Conservation (phyloP, 352 stramenopile genomes). For the Globisporangium middletonii region DNA sequence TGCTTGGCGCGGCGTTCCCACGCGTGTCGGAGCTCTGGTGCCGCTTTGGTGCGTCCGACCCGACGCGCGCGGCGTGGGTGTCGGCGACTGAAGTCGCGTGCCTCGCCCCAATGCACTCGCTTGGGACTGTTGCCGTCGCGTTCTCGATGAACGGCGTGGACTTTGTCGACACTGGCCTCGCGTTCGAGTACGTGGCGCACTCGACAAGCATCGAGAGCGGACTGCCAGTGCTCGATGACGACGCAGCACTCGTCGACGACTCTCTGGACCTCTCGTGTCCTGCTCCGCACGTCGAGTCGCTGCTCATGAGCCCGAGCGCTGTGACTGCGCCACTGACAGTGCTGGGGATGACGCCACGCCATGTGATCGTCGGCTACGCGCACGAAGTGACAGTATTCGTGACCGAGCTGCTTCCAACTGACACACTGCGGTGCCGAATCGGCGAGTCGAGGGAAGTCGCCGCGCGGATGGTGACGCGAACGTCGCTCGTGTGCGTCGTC, state of each 20-base stretch:
- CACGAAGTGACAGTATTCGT: constrained; percentile 20
- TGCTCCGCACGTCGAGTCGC: constrained; percentile 11
- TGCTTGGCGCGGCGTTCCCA: constrained; percentile 23
- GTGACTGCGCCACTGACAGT: constrained; percentile 22
- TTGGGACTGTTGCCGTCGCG: constrained; percentile 16
- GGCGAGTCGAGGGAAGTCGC: constrained; percentile 17
- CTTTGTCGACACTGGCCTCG: constrained; percentile 20
- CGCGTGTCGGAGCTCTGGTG: constrained; percentile 33
- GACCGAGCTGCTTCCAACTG: constrained; percentile 13
- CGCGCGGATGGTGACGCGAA: constrained; percentile 20
- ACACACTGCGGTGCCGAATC: constrained; percentile 24
- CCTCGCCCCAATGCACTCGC: constrained; percentile 18
- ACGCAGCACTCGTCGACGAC: constrained; percentile 3
- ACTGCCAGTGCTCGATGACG: constrained; percentile 2
- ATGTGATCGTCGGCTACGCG: constrained; percentile 20
- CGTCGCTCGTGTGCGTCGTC: constrained; percentile 24
- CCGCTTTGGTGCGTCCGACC: constrained; percentile 25
- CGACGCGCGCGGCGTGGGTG: constrained; percentile 19
- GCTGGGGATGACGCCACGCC: constrained; percentile 18
- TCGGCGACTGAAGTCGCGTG: constrained; percentile 23
- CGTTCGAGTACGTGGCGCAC: constrained; percentile 23
- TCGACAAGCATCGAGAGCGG: neutral
- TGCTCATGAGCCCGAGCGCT: constrained; percentile 25
- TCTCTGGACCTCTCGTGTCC: constrained; percentile 22
- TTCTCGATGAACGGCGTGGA: constrained; percentile 60